phyloP scores from a whole-genome alignment of 108 stramenopile species.

The Fistulifera solaris region DNA sequence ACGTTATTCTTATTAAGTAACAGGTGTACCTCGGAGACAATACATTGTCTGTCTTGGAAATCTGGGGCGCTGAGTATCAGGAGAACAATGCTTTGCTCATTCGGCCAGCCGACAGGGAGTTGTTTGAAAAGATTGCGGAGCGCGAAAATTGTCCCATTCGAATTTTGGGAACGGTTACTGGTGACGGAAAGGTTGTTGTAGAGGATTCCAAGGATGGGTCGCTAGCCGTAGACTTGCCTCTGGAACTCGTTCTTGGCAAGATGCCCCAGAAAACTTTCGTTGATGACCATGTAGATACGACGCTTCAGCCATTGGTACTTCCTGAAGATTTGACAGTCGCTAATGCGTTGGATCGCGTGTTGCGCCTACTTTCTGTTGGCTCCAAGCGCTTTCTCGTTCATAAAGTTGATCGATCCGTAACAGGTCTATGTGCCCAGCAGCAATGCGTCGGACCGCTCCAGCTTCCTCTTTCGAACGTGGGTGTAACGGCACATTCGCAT shows the following conservation, averaged over 20 bases:
- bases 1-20: background rate
- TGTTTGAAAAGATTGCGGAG: slow-evolving; percentile 78
- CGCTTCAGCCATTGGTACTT: slow-evolving; percentile 53
- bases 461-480: slow-evolving; percentile 92
- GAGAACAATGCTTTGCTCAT: slow-evolving; percentile 97
- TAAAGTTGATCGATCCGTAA: slow-evolving; percentile 98
- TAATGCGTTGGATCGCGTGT: slow-evolving; percentile 77
- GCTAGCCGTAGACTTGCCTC: slow-evolving; percentile 95
- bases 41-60: slow-evolving; percentile 92
- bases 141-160: slow-evolving; percentile 92
- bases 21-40: slow-evolving; percentile 86
- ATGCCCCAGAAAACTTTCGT: slow-evolving; percentile 98
- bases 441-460: slow-evolving; percentile 99
- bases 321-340: slow-evolving; percentile 67
- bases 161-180: slow-evolving; percentile 87
- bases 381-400: slow-evolving; percentile 98
- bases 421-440: slow-evolving; percentile 98
- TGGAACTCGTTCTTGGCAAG: slow-evolving; percentile 94
- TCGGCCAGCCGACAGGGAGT: slow-evolving; percentile 49
- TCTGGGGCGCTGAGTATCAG: slow-evolving; percentile 99
- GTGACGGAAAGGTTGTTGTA: slow-evolving; percentile 89
- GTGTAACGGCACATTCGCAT: slow-evolving; percentile 91
- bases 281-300: slow-evolving; percentile 44
- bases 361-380: slow-evolving; percentile 91
- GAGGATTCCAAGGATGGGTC: slow-evolving; percentile 79